phyloP scores from a whole-genome alignment of 2,329 filamentous ascomycete genomes.

The Leptosphaerulina australis region DNA sequence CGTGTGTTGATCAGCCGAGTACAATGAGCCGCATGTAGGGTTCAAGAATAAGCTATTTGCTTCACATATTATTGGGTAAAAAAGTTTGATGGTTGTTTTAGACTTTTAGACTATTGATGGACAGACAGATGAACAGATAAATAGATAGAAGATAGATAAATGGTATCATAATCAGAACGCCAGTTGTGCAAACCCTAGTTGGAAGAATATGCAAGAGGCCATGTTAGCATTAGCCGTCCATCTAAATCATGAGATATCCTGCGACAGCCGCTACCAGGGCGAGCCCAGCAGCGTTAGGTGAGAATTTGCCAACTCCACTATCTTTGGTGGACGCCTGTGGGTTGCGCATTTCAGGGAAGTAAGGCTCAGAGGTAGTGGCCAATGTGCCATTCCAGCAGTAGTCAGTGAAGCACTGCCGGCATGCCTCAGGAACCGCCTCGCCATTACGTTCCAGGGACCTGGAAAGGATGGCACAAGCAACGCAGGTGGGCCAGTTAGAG shows the following conservation, averaged over 20 bases:
- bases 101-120: not conserved
- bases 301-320: slow-evolving; percentile 31
- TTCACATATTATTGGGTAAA: not conserved
- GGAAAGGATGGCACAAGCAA: slow-evolving; percentile 83
- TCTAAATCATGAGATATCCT: slow-evolving; percentile 25
- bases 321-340: slow-evolving; percentile 13
- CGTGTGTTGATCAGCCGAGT: slow-evolving; percentile 4
- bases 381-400: slow-evolving; percentile 96
- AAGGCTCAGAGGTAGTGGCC: slow-evolving; percentile 39
- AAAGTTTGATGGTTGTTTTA: not conserved
- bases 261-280: slow-evolving; percentile 27
- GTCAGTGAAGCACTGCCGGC: slow-evolving; percentile 73
- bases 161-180: slow-evolving; percentile 15
- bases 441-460: slow-evolving; percentile 75
- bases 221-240: not conserved
- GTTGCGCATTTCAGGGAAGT: slow-evolving; percentile 35
- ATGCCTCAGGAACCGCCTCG: slow-evolving; percentile 71
- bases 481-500: slow-evolving; percentile 76
- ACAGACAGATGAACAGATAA: too few relatives aligned
- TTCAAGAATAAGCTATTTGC: not conserved
- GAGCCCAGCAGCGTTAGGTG: slow-evolving; percentile 31
- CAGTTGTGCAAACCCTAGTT: slow-evolving; percentile 4
- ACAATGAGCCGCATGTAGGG: slow-evolving; percentile 14
- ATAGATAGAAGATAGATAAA: slow-evolving; percentile 1
- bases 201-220: not conserved